Percentiles rank a stretch among this genome's conserved stretches.
Conservation (phyloP, 2,329 filamentous ascomycete genomes). For the Curvularia spicifera region DNA sequence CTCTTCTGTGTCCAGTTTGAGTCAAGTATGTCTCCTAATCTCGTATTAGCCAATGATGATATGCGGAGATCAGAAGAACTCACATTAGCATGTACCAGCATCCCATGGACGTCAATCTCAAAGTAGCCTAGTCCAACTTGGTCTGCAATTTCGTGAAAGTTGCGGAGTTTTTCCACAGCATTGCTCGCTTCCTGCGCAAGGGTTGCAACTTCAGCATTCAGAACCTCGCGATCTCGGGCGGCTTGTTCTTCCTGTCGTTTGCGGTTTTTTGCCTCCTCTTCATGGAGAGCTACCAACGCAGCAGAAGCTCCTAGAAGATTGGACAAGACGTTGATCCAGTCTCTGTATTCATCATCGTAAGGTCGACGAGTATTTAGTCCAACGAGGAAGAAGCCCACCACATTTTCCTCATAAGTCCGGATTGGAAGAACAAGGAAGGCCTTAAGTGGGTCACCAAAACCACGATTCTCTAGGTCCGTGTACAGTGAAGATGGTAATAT, state of each 20-base stretch:
- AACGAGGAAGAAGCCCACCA: constrained; percentile 13
- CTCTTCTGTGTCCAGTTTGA: constrained; percentile 17
- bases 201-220: constrained; percentile 21
- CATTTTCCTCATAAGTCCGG: constrained; percentile 9
- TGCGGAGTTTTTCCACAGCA: constrained; percentile 14
- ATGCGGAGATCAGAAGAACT: background rate
- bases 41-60: background rate
- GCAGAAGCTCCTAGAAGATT: constrained; percentile 24
- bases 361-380: constrained; percentile 27
- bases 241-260: constrained; percentile 24
- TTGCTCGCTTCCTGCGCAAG: constrained; percentile 17
- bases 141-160: constrained; percentile 17
- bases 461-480: constrained; percentile 16
- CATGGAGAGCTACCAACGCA: constrained; percentile 23
- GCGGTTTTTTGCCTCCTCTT: constrained; percentile 23
- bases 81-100: constrained; percentile 22
- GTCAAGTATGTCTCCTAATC: constrained; percentile 15
- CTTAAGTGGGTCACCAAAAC: constrained; percentile 18
- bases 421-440: constrained; percentile 17
- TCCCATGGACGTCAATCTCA: constrained; percentile 16
- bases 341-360: constrained; percentile 26
- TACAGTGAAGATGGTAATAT: constrained; percentile 14
- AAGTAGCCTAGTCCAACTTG: constrained; percentile 22
- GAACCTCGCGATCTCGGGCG: constrained; percentile 20
- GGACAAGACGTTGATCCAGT: constrained; percentile 24